phyloP scores from a whole-genome alignment of 2,329 filamentous ascomycete species.

The Berkeleyomyces basicola region DNA sequence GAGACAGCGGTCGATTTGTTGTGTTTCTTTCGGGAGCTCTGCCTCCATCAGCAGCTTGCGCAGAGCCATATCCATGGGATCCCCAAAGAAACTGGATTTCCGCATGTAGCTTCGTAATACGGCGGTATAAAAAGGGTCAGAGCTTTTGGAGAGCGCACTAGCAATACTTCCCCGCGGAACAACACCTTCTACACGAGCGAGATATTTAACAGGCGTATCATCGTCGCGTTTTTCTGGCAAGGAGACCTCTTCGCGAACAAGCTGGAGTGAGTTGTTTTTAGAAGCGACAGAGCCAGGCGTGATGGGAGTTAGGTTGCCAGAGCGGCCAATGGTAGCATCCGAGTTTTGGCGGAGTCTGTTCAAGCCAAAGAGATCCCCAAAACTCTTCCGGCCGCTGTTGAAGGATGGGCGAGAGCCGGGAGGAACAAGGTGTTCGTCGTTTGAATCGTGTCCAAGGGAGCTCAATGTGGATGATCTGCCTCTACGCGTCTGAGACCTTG shows the following conservation, averaged over 20 bases:
- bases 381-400: conserved; percentile 82
- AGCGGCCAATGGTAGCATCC: conserved; percentile 43
- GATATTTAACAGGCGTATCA: conserved; percentile 79
- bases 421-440: conserved; percentile 51
- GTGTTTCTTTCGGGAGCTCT: conserved; percentile 88
- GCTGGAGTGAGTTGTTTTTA: conserved; percentile 68
- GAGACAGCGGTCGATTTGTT: conserved; percentile 89
- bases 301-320: conserved; percentile 50
- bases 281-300: conserved; percentile 56
- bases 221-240: conserved; percentile 70
- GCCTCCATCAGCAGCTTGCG: conserved; percentile 93
- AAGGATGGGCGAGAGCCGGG: conserved; percentile 61
- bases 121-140: conserved; percentile 64
- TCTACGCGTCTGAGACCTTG: conserved; percentile 44
- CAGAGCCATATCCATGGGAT: conserved; percentile 95
- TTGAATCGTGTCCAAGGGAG: conserved; percentile 57
- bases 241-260: conserved; percentile 52
- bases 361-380: conserved; percentile 73
- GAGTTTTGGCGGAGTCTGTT: conserved; percentile 67
- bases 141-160: conserved; percentile 69
- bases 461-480: conserved; percentile 81
- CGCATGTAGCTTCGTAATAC: conserved; percentile 91
- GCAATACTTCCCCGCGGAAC: conserved; percentile 72
- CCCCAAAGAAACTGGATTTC: conserved; percentile 84
- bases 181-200: conserved; percentile 65